phyloP scores from a whole-genome alignment of 164 flowering plant species.

The Protea cynaroides region DNA sequence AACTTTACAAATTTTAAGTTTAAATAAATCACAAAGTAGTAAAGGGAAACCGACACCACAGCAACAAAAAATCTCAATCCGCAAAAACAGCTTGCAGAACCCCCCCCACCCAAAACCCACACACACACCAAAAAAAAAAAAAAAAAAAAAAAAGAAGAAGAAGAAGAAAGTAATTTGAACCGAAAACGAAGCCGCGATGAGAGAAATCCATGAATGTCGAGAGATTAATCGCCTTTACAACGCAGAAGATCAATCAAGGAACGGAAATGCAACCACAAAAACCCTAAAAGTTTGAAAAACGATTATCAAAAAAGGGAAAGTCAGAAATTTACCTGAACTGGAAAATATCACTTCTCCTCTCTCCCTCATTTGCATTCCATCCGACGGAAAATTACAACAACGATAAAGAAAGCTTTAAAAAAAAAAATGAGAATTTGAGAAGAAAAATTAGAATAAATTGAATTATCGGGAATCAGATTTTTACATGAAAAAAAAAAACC shows the following conservation, averaged over 20 bases:
- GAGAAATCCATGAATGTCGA: background rate
- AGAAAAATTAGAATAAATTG: background rate
- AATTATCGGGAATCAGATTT: background rate
- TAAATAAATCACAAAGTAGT: too few species aligned
- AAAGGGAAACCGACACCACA: too few species aligned
- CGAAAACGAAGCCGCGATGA: too few species aligned
- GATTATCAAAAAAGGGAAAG: background rate
- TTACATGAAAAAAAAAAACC: background rate
- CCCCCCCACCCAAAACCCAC: too few species aligned
- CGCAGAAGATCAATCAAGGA: background rate
- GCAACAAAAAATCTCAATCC: too few species aligned
- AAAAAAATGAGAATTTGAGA: background rate
- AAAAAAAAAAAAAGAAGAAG: too few species aligned
- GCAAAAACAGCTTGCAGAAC: too few species aligned
- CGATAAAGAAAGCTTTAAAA: background rate
- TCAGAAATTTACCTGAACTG: constrained; percentile 17
- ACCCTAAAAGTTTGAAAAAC: background rate
- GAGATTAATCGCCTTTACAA: too few species aligned
- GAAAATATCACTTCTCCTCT: constrained; percentile 12
- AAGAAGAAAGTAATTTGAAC: too few species aligned
- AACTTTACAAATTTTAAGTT: too few species aligned
- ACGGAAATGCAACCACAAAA: background rate
- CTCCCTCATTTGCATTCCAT: constrained; percentile 4
- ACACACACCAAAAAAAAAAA: too few species aligned
- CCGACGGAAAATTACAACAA: too few species aligned